Evolutionary conservation across 2,329 filamentous ascomycete species (phyloP), one percentile per base, ranked within the genome.

Genomic region (Lithohypha guttulata): DNA sequence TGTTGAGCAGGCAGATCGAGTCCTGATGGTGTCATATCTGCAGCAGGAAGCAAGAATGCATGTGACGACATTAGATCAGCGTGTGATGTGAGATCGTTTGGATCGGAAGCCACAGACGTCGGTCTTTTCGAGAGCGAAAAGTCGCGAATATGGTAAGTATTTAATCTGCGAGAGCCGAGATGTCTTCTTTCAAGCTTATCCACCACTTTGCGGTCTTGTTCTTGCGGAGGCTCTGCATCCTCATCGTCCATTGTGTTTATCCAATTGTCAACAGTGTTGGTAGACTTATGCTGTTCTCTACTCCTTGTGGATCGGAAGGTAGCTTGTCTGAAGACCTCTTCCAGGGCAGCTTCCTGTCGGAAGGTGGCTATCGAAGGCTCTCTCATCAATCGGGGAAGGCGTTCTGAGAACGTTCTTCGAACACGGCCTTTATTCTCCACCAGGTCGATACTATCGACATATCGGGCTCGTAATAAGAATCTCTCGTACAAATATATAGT

Each of bases 281-380:
- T 81, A 1, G 81, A 84, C 56, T 86, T 81, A 25, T 75, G 73
- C 44, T 78, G 72, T 49, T 84, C 79, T 19, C 75, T 69, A 35
- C 73, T 69, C 33, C 75, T 71, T 2, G 71, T 77, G 13, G 73
- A 70, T 38, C 79, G 61, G 2, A 75, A 68, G 6, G 71, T 71
- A 34, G 77, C 75, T 13, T 74, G 69, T 44, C 84, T 73, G 57
- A 96, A 96, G 0, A 96, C 85, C 55, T 95, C 87, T 49, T 94
- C 89, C 15, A 96, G 64, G 6, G 85, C 87, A 38, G 78, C 79
- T 51, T 95, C 87, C 54, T 95, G 93, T 51, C 89, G 83, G 52
- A 81, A 89, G 1, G 86, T 91, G 23, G 82, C 78, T 37, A 94
- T 77, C 0, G 87, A 95, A 43, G 87, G 86, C 56, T 93, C 86